These are phyloP conservation scores for Salvia sclarea DNA, from an alignment of 305 asterid species.

Conservation along the genomic window DNA sequence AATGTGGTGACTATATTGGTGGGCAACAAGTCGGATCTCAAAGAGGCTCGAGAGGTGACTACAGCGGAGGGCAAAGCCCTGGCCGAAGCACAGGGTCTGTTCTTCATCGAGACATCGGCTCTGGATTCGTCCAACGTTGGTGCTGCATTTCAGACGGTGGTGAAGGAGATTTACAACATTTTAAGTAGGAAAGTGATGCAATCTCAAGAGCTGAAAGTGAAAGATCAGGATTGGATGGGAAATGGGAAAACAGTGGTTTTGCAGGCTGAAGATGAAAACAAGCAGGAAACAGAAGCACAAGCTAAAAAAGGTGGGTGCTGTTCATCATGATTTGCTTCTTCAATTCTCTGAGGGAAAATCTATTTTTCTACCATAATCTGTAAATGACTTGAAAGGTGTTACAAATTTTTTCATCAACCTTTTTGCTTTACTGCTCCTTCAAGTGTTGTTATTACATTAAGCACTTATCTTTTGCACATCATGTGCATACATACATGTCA, in stretches of 20 bases:
- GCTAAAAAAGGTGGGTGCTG: constrained; percentile 66
- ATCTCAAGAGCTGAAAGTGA: constrained; percentile 77
- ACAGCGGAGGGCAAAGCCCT: constrained; percentile 73
- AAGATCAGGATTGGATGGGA: constrained; percentile 53
- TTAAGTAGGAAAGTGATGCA: constrained; percentile 85
- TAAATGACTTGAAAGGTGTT: constrained; percentile 39
- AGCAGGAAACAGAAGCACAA: constrained; percentile 28
- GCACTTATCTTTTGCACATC: background rate
- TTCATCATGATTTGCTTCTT: constrained; percentile 44
- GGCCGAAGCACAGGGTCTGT: constrained; percentile 72
- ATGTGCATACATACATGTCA: no score
- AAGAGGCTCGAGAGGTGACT: constrained; percentile 83
- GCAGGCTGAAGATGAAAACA: constrained; percentile 55
- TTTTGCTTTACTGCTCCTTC: background rate
- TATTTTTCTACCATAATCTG: constrained; percentile 31
- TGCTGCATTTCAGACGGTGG: constrained; percentile 72
- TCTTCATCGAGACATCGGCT: constrained; percentile 91
- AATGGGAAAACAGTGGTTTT: constrained; percentile 67
- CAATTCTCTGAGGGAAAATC: background rate
- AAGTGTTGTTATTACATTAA: background rate
- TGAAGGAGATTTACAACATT: constrained; percentile 72
- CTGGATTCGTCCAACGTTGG: constrained; percentile 76
- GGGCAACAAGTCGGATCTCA: constrained; percentile 84
- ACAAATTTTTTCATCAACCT: background rate
- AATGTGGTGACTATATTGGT: constrained; percentile 81